Base-by-base conservation (phyloP, 2,329 filamentous ascomycete species). In the Fusarium longipes region DNA sequence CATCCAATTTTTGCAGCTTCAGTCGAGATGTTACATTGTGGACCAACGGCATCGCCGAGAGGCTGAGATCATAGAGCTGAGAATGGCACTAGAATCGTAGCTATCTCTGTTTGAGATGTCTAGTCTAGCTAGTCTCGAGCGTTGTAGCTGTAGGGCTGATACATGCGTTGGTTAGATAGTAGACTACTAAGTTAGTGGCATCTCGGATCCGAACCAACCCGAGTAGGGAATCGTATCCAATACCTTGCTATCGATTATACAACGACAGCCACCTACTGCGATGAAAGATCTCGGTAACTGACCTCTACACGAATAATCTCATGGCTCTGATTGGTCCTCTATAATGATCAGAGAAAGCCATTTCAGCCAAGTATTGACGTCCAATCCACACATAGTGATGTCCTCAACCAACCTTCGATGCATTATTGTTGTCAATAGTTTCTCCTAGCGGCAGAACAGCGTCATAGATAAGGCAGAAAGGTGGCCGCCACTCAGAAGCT, bases 71-170 rank as follows among this genome's bases (percentile, higher is more conserved):
- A 38, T n/a, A 9, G n/a, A 36, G 40, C 49, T 42, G 44, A 43
- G 38, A 35, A 17, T 15, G 43, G 14, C 14, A 39, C 39, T 58
- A 51, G 63, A 27, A 35, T 49, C 33, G n/a, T 20, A 40, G 47
- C 38, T 61, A 55, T 47, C 17, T 17, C 39, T 40, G 12, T 53
- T 33, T 22, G 14, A 49, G 12, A 25, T 24, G 10, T 15, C 12
- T 62, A 40, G 39, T 44, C 39, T 8, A 38, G 17, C 18, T n/a
- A 38, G 18, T 22, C 27, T 30, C 25, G 10, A 48, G 14, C 38
- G 22, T 50, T 50, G 40, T 22, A 18, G 30, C 29, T 27, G 48
- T 68, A 67, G 64, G 64, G 59, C 53, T 67, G 64, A 63, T n/a
- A n/a, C n/a, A n/a, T 32, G 30, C 22, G 8, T n/a, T 25, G 14